These are phyloP conservation scores for Ganoderma lingzhi DNA, from an alignment of 1,284 basidiomycete genomes.

Conservation along the genomic window DNA sequence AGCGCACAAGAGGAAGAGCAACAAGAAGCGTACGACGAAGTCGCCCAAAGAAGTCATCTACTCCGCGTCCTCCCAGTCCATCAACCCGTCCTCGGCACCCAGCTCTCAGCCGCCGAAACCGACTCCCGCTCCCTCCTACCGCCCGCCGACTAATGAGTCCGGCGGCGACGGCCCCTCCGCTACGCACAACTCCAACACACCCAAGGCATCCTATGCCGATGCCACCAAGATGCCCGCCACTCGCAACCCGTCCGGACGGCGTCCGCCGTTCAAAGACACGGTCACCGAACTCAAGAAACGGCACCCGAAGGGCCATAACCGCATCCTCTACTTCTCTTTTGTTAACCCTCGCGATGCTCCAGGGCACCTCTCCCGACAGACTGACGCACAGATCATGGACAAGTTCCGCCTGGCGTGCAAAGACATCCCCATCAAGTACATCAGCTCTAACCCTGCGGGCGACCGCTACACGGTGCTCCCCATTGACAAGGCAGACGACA, in stretches of 20 bases:
- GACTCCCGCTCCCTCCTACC: no score
- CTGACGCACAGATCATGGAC: neutral
- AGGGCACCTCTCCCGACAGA: neutral
- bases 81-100: no score
- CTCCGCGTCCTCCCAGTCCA: no score
- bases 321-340: neutral
- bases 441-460: neutral
- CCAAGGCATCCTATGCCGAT: no score
- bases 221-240: neutral
- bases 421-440: neutral
- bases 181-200: no score
- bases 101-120: no score
- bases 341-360: neutral
- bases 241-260: neutral
- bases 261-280: neutral
- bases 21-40: no score
- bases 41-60: no score
- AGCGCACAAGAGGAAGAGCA: no score
- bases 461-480: neutral
- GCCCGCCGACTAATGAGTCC: no score
- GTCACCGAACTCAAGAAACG: neutral
- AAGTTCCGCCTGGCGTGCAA: no score
- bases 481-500: neutral
- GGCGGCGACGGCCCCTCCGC: no score
- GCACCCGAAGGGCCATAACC: neutral